Evolutionary conservation across 352 stramenopile genomes (phyloP).

Genomic region (Phytopythium chamaehyphon): DNA sequence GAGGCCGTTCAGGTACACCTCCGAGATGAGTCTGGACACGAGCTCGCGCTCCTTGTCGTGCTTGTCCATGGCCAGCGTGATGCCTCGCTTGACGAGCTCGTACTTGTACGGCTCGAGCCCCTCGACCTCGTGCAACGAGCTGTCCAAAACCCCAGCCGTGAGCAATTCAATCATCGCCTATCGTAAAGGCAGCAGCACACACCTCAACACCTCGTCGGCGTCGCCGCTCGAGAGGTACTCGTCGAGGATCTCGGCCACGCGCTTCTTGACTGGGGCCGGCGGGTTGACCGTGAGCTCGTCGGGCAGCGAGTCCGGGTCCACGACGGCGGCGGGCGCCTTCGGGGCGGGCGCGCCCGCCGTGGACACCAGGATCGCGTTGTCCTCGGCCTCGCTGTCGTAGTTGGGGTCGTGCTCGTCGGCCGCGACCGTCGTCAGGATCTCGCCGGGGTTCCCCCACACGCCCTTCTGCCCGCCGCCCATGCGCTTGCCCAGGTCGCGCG

Average conservation of each 20-base stretch:
- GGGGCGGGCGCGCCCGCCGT: constrained; percentile 28
- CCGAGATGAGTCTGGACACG: constrained; percentile 90
- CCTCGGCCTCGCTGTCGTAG: constrained; percentile 90
- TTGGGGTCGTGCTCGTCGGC: constrained; percentile 91
- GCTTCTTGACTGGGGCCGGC: constrained; percentile 86
- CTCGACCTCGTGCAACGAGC: constrained; percentile 65
- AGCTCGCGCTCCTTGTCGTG: constrained; percentile 91
- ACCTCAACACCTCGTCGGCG: constrained; percentile 85
- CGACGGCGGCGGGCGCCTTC: constrained; percentile 24
- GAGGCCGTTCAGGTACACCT: constrained; percentile 89
- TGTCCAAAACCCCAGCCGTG: constrained; percentile 9
- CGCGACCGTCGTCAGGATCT: constrained; percentile 59
- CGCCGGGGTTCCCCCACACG: constrained; percentile 72
- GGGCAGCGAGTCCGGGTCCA: constrained; percentile 62
- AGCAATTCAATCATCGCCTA: neutral
- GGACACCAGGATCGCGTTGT: constrained; percentile 86
- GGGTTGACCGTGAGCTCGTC: constrained; percentile 74
- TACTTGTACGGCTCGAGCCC: constrained; percentile 78
- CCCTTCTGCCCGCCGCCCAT: constrained; percentile 87
- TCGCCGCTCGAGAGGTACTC: constrained; percentile 90
- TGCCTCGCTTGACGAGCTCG: constrained; percentile 93
- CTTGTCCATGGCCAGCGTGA: constrained; percentile 95
- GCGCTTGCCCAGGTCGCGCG: constrained; percentile 78
- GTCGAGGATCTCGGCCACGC: constrained; percentile 84
- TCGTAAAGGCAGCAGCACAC: neutral